Evolutionary conservation across 495 filamentous ascomycete genomes (phyloP).

Genomic region (Talaromyces thailandensis): DNA sequence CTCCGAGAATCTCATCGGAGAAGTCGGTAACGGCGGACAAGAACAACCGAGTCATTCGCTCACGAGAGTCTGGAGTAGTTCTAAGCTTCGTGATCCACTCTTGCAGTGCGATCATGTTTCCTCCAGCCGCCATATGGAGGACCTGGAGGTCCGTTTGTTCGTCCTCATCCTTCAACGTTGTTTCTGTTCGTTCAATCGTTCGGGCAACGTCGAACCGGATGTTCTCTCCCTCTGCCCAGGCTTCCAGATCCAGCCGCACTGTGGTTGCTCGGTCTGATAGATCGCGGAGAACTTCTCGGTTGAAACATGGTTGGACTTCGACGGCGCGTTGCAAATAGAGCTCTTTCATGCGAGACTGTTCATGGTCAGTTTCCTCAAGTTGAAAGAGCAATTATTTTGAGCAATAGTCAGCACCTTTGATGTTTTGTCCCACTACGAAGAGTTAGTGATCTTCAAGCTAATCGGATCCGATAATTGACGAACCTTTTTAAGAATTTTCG

Average conservation of each 20-base stretch:
- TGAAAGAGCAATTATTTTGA: background rate
- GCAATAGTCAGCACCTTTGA: slow-evolving; percentile 58
- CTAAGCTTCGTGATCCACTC: slow-evolving; percentile 54
- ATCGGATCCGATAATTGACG: slow-evolving; percentile 8
- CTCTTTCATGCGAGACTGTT: slow-evolving; percentile 87
- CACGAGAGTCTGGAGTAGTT: slow-evolving; percentile 47
- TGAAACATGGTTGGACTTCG: slow-evolving; percentile 97
- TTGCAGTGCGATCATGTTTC: slow-evolving; percentile 52
- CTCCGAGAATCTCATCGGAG: slow-evolving; percentile 63
- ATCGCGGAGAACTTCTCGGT: slow-evolving; percentile 89
- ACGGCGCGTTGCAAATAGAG: slow-evolving; percentile 91
- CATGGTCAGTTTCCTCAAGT: slow-evolving; percentile 12
- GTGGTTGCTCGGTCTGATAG: slow-evolving; percentile 94
- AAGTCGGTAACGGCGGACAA: slow-evolving; percentile 78
- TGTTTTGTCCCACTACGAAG: slow-evolving; percentile 84
- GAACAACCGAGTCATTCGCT: slow-evolving; percentile 80
- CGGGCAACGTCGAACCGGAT: slow-evolving; percentile 64
- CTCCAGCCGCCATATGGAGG: slow-evolving; percentile 73
- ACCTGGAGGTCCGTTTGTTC: slow-evolving; percentile 80
- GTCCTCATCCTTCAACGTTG: slow-evolving; percentile 61
- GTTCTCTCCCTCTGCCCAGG: slow-evolving; percentile 94
- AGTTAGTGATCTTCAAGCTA: slow-evolving; percentile 14
- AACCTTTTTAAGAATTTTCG: slow-evolving; percentile 96
- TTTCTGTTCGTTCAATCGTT: slow-evolving; percentile 51
- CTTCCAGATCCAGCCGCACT: slow-evolving; percentile 81